Conservation (phyloP, 106 monocot species). For the Narthecium ossifragum region DNA sequence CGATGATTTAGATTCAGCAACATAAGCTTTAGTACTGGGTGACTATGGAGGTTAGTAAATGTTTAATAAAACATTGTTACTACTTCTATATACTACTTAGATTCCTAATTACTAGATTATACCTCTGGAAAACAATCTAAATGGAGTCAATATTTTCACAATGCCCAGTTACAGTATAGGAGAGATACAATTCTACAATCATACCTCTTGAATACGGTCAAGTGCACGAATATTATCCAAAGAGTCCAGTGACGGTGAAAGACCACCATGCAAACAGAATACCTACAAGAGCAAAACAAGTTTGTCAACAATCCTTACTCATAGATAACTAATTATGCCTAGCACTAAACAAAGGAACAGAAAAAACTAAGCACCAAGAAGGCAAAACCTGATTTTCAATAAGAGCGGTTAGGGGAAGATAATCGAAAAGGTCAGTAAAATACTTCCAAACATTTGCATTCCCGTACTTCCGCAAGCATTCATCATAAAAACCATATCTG, state of each 20-base stretch:
- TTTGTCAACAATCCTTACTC: background rate
- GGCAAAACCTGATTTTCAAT: constrained; percentile 93
- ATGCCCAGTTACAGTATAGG: too few relatives aligned
- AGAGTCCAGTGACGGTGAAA: constrained; percentile 85
- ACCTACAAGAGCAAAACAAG: constrained; percentile 24
- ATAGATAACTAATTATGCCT: background rate
- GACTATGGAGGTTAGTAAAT: too few relatives aligned
- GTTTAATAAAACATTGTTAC: too few relatives aligned
- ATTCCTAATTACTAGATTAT: too few relatives aligned
- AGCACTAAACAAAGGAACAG: background rate
- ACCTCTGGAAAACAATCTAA: too few relatives aligned
- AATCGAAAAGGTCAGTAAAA: constrained; percentile 89
- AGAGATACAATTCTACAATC: too few relatives aligned
- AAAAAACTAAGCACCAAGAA: constrained; percentile 1
- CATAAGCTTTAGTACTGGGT: too few relatives aligned
- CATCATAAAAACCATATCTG: constrained; percentile 96
- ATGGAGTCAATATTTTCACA: too few relatives aligned
- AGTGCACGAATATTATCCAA: constrained; percentile 81
- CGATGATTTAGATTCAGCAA: too few relatives aligned
- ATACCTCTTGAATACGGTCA: constrained; percentile 92
- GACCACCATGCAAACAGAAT: constrained; percentile 84
- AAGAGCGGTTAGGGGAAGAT: constrained; percentile 87
- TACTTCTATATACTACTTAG: too few relatives aligned
- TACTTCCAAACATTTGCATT: constrained; percentile 99
- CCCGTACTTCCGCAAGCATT: constrained; percentile 94